Percentiles rank a stretch among this genome's conserved stretches.
These are phyloP conservation scores for Noccaea bulbosa DNA, from an alignment of 345 rosid species.

Conservation along the genomic window DNA sequence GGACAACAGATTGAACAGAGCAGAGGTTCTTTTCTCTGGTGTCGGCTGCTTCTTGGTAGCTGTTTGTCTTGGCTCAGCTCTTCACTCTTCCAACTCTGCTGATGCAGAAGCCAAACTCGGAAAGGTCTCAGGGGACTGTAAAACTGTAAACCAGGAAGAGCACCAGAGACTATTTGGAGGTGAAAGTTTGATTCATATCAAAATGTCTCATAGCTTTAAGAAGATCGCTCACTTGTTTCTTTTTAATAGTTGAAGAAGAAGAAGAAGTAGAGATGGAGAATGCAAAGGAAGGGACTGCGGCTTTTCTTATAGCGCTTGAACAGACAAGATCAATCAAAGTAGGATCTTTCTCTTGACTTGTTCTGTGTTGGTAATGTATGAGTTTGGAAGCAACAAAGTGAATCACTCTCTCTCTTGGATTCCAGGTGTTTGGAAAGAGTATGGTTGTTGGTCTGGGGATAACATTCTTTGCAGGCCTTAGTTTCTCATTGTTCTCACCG, in stretches of 20 bases:
- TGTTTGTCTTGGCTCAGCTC: constrained; percentile 76
- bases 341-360: constrained; percentile 20
- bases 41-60: constrained; percentile 78
- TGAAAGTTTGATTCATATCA: constrained; percentile 3
- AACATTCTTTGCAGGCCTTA: constrained; percentile 66
- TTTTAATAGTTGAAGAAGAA: constrained; percentile 20
- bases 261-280: constrained; percentile 45
- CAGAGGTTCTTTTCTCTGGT: constrained; percentile 81
- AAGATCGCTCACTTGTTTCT: constrained; percentile 38
- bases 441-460: constrained; percentile 60
- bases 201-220: constrained; percentile 14
- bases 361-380: background rate
- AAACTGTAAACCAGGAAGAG: constrained; percentile 18
- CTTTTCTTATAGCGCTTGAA: constrained; percentile 65
- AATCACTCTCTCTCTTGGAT: constrained; percentile 14
- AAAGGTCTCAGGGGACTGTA: constrained; percentile 22
- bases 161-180: constrained; percentile 33
- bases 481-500: constrained; percentile 84
- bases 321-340: constrained; percentile 73
- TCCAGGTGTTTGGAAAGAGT: constrained; percentile 75
- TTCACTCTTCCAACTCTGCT: constrained; percentile 72
- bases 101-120: constrained; percentile 61
- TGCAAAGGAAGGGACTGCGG: constrained; percentile 56
- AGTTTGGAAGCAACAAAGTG: background rate
- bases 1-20: constrained; percentile 62